Conservation (phyloP, 2,329 filamentous ascomycete species). For the Macrophomina tecta region DNA sequence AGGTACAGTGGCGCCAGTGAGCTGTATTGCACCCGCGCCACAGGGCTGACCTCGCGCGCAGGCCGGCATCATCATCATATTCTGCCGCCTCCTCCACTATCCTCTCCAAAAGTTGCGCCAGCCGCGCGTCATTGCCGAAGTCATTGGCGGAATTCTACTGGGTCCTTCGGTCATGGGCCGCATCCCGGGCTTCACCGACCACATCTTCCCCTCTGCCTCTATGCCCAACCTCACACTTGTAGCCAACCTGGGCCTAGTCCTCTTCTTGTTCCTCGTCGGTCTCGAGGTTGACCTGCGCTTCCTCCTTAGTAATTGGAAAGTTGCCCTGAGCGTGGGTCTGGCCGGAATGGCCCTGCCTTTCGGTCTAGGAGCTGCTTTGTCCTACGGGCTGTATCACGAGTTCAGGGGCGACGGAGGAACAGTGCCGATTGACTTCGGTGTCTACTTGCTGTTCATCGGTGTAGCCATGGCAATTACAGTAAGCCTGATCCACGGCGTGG, state of each 20-base stretch:
- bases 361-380: conserved; percentile 78
- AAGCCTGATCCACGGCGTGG: conserved; percentile 33
- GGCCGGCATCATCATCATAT: conserved; percentile 75
- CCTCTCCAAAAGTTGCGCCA: conserved; percentile 79
- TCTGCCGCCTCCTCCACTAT: conserved; percentile 76
- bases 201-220: conserved; percentile 78
- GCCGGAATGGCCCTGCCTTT: conserved; percentile 85
- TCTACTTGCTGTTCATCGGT: conserved; percentile 81
- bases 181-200: conserved; percentile 75
- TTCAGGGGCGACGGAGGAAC: conserved; percentile 66
- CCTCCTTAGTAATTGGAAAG: conserved; percentile 78
- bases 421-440: conserved; percentile 65
- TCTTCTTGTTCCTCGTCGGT: conserved; percentile 88
- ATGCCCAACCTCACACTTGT: conserved; percentile 78
- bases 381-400: conserved; percentile 79
- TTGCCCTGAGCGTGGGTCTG: conserved; percentile 77
- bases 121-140: conserved; percentile 82
- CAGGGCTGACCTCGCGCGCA: conserved; percentile 44
- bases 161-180: conserved; percentile 88
- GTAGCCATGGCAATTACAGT: conserved; percentile 92
- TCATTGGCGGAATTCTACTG: conserved; percentile 82
- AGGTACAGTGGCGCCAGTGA: conserved; percentile 52
- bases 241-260: conserved; percentile 80
- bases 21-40: not conserved
- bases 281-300: conserved; percentile 84